A percentile compares a stretch with the other conserved stretches of the same genome.
phyloP scores from a whole-genome alignment of 1,284 basidiomycete species.

The Marasmius tenuissimus region DNA sequence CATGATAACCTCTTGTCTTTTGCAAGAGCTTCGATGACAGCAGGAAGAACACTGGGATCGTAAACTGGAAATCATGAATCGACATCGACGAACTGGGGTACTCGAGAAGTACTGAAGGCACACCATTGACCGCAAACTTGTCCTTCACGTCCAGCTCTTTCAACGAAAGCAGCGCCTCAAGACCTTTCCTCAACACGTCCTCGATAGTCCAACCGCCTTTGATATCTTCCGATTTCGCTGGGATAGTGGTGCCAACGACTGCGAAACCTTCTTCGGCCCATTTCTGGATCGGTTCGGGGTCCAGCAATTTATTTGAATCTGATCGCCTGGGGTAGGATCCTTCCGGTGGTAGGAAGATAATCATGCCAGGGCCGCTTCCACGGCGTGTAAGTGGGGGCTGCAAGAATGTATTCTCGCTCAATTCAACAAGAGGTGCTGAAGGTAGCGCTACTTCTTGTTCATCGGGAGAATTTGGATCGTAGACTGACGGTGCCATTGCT shows the following conservation, averaged over 20 bases:
- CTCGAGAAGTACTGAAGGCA: background rate
- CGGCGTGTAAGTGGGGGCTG: constrained; percentile 46
- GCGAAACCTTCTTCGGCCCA: constrained; percentile 53
- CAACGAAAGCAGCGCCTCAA: constrained; percentile 32
- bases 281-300: constrained; percentile 46
- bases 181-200: constrained; percentile 26
- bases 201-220: constrained; percentile 15
- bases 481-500: constrained; percentile 28
- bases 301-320: constrained; percentile 31
- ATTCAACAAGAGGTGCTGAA: constrained; percentile 29
- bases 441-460: constrained; percentile 40
- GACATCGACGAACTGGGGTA: background rate
- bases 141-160: constrained; percentile 37
- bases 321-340: constrained; percentile 19
- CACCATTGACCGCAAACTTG: constrained; percentile 43
- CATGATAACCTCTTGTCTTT: constrained; percentile 31
- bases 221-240: background rate
- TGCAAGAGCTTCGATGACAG: constrained; percentile 25
- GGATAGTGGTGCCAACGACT: constrained; percentile 35
- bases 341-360: constrained; percentile 36
- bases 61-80: constrained; percentile 30
- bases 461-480: constrained; percentile 37
- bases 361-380: constrained; percentile 43
- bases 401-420: constrained; percentile 31
- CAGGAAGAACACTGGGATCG: constrained; percentile 26